phyloP scores from a whole-genome alignment of 2,329 filamentous ascomycete genomes.

The Pseudocercospora fijiensis region DNA sequence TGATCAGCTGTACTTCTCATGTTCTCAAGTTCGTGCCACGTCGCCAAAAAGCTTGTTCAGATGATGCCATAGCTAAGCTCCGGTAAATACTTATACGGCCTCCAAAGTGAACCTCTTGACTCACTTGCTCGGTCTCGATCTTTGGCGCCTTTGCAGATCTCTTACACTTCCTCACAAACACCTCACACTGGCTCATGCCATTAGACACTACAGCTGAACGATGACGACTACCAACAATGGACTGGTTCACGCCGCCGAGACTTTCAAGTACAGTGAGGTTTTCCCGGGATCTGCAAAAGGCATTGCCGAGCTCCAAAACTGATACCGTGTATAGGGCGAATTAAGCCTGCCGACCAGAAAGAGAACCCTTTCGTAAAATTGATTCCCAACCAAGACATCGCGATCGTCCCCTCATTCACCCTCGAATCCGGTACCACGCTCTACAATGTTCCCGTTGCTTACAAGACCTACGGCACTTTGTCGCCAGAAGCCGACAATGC shows the following conservation, averaged over 20 bases:
- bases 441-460: constrained; percentile 68
- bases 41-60: not conserved
- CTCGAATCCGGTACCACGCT: constrained; percentile 89
- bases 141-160: not conserved
- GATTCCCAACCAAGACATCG: constrained; percentile 85
- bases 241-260: constrained; percentile 32
- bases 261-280: constrained; percentile 25
- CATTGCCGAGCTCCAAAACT: constrained; percentile 9
- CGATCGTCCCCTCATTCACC: constrained; percentile 81
- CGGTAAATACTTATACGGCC: not conserved
- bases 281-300: constrained; percentile 1
- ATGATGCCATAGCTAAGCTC: constrained; percentile 7
- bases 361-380: constrained; percentile 88
- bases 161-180: not conserved
- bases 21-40: not conserved
- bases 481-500: constrained; percentile 60
- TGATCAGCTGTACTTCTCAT: not conserved
- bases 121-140: constrained; percentile 1
- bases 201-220: constrained; percentile 14
- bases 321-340: constrained; percentile 29
- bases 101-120: not conserved
- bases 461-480: constrained; percentile 61
- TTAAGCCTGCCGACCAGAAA: constrained; percentile 56
- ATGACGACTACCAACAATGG: constrained; percentile 31
- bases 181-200: constrained; percentile 14